A percentile compares a stretch with the other conserved stretches of the same genome.
These are phyloP conservation scores for Lentinula sp. DNA, from an alignment of 768 basidiomycete species.

Conservation along the genomic window DNA sequence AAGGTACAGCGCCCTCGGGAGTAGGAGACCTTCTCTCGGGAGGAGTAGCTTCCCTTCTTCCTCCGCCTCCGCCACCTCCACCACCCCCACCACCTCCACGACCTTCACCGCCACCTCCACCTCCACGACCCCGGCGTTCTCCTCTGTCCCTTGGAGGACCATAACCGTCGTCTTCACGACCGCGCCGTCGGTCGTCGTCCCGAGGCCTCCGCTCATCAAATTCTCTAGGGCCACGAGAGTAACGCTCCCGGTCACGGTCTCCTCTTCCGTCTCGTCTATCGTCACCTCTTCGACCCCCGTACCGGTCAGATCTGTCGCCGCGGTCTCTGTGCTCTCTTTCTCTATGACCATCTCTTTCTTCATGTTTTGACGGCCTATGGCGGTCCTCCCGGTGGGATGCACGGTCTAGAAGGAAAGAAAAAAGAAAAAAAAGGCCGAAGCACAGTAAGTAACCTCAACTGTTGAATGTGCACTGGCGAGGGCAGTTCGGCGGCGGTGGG, in stretches of 20 bases:
- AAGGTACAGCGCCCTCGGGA: slow-evolving; percentile 73
- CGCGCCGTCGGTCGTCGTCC: slow-evolving; percentile 45
- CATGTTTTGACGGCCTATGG: slow-evolving; percentile 63
- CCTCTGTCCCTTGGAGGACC: slow-evolving; percentile 24
- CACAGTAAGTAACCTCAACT: slow-evolving; percentile 41
- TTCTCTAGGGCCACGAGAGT: slow-evolving; percentile 37
- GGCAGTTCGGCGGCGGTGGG: slow-evolving; percentile 27
- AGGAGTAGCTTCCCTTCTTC: slow-evolving; percentile 25
- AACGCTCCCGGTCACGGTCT: slow-evolving; percentile 34
- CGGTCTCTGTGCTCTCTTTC: slow-evolving; percentile 24
- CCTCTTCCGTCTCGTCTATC: slow-evolving; percentile 12
- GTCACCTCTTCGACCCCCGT: slow-evolving; percentile 22
- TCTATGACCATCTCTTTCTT: slow-evolving; percentile 35
- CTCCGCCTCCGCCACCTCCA: slow-evolving; percentile 25
- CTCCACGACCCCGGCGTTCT: slow-evolving; percentile 32
- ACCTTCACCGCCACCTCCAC: slow-evolving; percentile 35
- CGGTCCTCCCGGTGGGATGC: slow-evolving; percentile 59
- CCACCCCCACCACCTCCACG: slow-evolving; percentile 24
- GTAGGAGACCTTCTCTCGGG: slow-evolving; percentile 86
- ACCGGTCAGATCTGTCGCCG: slow-evolving; percentile 17
- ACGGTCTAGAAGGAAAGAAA: slow-evolving; percentile 40
- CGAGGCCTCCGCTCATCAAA: slow-evolving; percentile 39
- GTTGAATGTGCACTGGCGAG: slow-evolving; percentile 26
- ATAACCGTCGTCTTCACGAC: slow-evolving; percentile 34
- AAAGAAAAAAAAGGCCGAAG: slow-evolving; percentile 33